Conservation (phyloP, 2,329 filamentous ascomycete species). For the Cordyceps fumosorosea region DNA sequence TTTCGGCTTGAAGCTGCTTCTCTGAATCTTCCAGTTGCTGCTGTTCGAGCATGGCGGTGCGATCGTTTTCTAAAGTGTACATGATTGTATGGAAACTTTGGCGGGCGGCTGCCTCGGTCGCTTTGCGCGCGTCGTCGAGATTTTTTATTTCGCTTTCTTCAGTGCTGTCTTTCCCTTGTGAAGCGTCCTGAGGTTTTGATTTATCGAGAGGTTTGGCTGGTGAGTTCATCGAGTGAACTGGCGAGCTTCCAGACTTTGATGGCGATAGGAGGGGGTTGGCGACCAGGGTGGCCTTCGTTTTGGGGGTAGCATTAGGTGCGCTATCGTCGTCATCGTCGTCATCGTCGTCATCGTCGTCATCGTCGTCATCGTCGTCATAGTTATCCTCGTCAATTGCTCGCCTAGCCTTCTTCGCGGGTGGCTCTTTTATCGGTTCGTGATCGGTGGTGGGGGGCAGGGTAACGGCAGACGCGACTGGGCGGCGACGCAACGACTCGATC, state of each 20-base stretch:
- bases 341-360: slow-evolving; percentile 63
- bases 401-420: slow-evolving; percentile 66
- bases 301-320: slow-evolving; percentile 40
- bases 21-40: slow-evolving; percentile 95
- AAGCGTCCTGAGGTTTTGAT: slow-evolving; percentile 41
- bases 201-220: slow-evolving; percentile 52
- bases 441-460: slow-evolving; percentile 51
- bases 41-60: slow-evolving; percentile 94
- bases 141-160: slow-evolving; percentile 88
- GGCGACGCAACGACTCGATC: slow-evolving; percentile 47
- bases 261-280: slow-evolving; percentile 57
- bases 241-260: slow-evolving; percentile 63
- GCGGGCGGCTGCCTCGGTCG: slow-evolving; percentile 82
- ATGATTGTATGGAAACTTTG: slow-evolving; percentile 89
- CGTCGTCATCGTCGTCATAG: slow-evolving; percentile 78
- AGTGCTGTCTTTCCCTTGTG: slow-evolving; percentile 55
- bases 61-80: slow-evolving; percentile 90
- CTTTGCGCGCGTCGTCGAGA: slow-evolving; percentile 84
- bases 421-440: slow-evolving; percentile 51
- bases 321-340: slow-evolving; percentile 64
- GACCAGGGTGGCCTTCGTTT: slow-evolving; percentile 42
- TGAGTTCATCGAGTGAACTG: slow-evolving; percentile 55
- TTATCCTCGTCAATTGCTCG: slow-evolving; percentile 78
- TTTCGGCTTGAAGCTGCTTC: slow-evolving; percentile 91
- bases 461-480: slow-evolving; percentile 31